Evolutionary conservation across 257 asterid genomes (phyloP), one percentile per base, ranked within the genome.

Genomic region (Ligustrum vulgare): DNA sequence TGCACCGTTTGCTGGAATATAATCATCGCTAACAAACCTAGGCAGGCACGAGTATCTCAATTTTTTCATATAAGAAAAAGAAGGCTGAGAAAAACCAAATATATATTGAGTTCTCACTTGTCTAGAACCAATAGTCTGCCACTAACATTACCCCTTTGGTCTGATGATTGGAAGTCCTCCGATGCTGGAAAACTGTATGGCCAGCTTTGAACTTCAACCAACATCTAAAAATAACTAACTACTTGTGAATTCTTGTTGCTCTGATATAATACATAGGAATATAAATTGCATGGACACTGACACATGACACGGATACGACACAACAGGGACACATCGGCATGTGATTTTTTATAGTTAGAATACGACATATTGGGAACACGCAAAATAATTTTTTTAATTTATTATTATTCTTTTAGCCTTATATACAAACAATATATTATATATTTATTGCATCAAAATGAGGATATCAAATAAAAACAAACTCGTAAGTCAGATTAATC

Each of bases 101-200:
- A 32, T 10, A n/a, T 66, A 28, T 6, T 10, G 18, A 18, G 65
- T 6, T 51, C 56, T 73, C 65, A 91, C 98, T 86, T 82, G 83
- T 91, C 98, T 82, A 69, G 79, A 64, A 93, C 85, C 66, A 84
- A 74, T 34, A 93, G 84, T 45, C 74, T 86, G 69, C 98, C 97
- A 45, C 79, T 74, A 58, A 86, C 82, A 60, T 20, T 79, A 10
- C 93, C 94, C 77, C 96, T 80, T 45, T 88, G 85, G 72, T 78
- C 87, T 39, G 90, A 75, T 32, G 79, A 75, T 36, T 82, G 91
- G 74, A 88, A 93, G 71, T 91, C 97, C 45, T 74, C 83, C 0
- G 96, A 93, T 16, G 85, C 96, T 45, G 94, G 94, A 78, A 93
- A 93, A 79, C 76, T 77, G 70, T 87, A 93, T 13, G 98, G 98